These are phyloP conservation scores for Gaeumannomyces tritici DNA, from an alignment of 2,329 filamentous ascomycete species.

Conservation along the genomic window DNA sequence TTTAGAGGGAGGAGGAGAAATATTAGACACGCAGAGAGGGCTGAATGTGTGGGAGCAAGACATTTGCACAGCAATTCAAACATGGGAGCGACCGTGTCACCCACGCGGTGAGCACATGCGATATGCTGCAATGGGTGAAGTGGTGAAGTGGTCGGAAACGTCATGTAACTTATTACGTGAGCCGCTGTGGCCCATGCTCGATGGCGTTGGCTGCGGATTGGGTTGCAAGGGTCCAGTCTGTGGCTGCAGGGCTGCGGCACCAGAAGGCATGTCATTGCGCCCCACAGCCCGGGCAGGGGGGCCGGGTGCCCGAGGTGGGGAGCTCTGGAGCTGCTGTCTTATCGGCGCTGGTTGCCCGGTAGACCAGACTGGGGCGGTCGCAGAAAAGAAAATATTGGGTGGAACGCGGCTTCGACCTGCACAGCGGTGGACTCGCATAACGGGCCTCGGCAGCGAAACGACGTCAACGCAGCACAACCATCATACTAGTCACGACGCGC, in stretches of 20 bases:
- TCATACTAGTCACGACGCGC: not conserved
- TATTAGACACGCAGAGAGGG: no score
- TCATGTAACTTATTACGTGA: not conserved
- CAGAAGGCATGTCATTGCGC: not conserved
- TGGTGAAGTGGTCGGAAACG: no score
- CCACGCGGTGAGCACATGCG: not conserved
- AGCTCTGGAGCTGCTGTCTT: not conserved
- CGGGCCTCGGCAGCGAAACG: not conserved
- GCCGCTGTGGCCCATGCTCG: not conserved
- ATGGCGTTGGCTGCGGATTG: not conserved
- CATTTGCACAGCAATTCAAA: not conserved
- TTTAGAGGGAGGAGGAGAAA: not conserved
- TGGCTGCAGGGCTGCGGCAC: no score
- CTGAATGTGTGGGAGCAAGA: no score
- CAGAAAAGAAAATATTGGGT: not conserved
- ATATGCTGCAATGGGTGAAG: not conserved
- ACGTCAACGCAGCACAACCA: not conserved
- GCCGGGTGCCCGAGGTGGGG: not conserved
- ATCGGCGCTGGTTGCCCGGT: not conserved
- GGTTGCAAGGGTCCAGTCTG: not conserved
- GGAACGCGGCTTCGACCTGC: not conserved
- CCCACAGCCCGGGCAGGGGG: not conserved
- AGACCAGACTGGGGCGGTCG: not conserved
- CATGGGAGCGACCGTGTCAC: not conserved
- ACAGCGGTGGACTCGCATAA: not conserved